Conservation (phyloP, 2,329 filamentous ascomycete species). For the Byssothecium circinans region DNA sequence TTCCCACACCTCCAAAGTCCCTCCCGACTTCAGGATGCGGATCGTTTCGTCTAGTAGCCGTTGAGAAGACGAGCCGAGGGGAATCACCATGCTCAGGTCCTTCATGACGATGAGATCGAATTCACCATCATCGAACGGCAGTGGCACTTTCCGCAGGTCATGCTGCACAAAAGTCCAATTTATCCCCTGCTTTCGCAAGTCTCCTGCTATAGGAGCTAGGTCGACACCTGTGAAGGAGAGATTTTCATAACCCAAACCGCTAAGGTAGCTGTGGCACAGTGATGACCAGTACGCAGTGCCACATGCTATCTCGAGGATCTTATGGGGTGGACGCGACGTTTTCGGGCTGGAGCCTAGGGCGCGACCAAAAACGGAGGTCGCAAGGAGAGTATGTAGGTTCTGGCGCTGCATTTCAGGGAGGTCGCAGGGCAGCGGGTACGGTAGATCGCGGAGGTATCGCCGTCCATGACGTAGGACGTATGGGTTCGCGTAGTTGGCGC, state of each 20-base stretch:
- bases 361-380: conserved; percentile 78
- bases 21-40: conserved; percentile 75
- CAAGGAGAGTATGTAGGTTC: conserved; percentile 77
- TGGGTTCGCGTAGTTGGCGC: conserved; percentile 32
- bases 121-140: conserved; percentile 76
- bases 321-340: conserved; percentile 67
- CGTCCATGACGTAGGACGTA: conserved; percentile 77
- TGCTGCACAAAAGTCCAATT: conserved; percentile 89
- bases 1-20: conserved; percentile 86
- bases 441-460: conserved; percentile 76
- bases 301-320: conserved; percentile 84
- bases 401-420: conserved; percentile 85
- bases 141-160: conserved; percentile 72
- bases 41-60: conserved; percentile 71
- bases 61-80: conserved; percentile 57
- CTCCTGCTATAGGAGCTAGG: conserved; percentile 70
- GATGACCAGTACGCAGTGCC: conserved; percentile 89
- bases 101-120: conserved; percentile 91
- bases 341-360: conserved; percentile 74
- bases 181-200: conserved; percentile 70
- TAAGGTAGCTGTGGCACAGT: conserved; percentile 80
- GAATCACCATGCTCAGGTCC: conserved; percentile 72
- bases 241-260: conserved; percentile 65
- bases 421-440: conserved; percentile 88
- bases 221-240: conserved; percentile 83